These are phyloP conservation scores for Talaromyces stipitatus DNA, from an alignment of 495 filamentous ascomycete genomes.

Conservation along the genomic window DNA sequence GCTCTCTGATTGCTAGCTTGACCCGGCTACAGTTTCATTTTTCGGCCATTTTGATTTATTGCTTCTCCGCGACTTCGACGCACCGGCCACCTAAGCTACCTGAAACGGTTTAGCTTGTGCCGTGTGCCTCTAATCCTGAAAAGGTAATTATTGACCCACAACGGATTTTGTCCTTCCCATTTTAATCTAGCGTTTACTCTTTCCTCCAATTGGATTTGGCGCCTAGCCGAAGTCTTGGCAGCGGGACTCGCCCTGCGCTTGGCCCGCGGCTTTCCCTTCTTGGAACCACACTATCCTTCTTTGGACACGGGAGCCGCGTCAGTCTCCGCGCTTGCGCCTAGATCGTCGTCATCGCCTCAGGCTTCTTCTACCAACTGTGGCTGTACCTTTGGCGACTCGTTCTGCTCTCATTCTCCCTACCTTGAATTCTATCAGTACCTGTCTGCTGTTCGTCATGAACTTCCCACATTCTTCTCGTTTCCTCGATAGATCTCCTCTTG, in stretches of 20 bases:
- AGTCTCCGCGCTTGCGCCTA: conserved; percentile 3
- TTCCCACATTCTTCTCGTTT: not conserved
- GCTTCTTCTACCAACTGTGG: not conserved
- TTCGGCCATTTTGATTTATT: not conserved
- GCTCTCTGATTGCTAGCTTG: not conserved
- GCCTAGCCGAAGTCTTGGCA: not conserved
- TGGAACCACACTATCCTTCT: not conserved
- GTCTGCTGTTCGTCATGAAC: not conserved
- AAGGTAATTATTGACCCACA: not conserved
- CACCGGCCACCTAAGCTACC: not conserved
- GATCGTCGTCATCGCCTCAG: not conserved
- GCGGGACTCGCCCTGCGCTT: not conserved
- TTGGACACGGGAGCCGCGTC: not conserved
- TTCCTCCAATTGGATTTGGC: not conserved
- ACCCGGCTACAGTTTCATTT: not conserved
- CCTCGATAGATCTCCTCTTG: not conserved
- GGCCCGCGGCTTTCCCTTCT: not conserved
- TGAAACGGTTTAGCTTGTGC: not conserved
- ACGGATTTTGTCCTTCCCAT: not conserved
- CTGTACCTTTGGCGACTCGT: not conserved
- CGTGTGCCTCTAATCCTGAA: not conserved
- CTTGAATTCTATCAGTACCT: not conserved
- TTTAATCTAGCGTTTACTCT: not conserved
- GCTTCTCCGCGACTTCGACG: not conserved
- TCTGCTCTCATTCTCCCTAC: not conserved